Evolutionary conservation across 495 filamentous ascomycete species (phyloP).

Genomic region (Bacidia gigantensis): DNA sequence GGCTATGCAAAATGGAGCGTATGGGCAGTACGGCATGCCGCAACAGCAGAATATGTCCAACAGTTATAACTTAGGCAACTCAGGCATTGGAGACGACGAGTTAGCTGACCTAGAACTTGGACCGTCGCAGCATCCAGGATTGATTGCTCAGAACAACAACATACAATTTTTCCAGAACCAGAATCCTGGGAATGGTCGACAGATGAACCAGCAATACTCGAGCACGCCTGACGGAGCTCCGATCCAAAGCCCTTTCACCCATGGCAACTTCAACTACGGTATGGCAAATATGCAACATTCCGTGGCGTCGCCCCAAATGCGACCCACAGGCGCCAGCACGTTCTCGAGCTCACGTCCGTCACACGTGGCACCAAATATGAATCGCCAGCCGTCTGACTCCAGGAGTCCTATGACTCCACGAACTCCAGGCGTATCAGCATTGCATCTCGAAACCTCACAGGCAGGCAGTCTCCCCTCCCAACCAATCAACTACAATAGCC

Average conservation of each 20-base stretch:
- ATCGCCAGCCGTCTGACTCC: slow-evolving; percentile 53
- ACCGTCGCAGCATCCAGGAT: slow-evolving; percentile 18
- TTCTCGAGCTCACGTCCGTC: slow-evolving; percentile 42
- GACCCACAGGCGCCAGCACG: slow-evolving; percentile 40
- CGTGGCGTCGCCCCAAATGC: slow-evolving; percentile 27
- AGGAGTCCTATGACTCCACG: slow-evolving; percentile 73
- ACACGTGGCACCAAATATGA: slow-evolving; percentile 44
- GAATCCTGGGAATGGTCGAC: slow-evolving; percentile 31
- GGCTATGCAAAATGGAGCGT: slow-evolving; percentile 46
- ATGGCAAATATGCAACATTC: slow-evolving; percentile 44
- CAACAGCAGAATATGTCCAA: slow-evolving; percentile 40
- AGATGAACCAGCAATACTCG: slow-evolving; percentile 63
- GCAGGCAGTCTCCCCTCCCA: slow-evolving; percentile 59
- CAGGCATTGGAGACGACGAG: slow-evolving; percentile 41
- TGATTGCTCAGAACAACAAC: slow-evolving; percentile 20
- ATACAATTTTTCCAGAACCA: slow-evolving; percentile 37
- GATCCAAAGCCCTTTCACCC: slow-evolving; percentile 73
- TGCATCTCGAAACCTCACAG: slow-evolving; percentile 49
- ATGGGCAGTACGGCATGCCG: slow-evolving; percentile 33
- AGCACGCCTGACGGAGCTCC: slow-evolving; percentile 78
- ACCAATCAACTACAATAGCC: slow-evolving; percentile 47
- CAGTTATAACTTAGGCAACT: slow-evolving; percentile 40
- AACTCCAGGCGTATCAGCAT: slow-evolving; percentile 44
- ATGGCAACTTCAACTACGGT: slow-evolving; percentile 59
- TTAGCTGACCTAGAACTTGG: slow-evolving; percentile 38